phyloP scores from a whole-genome alignment of 352 stramenopile genomes.

The Pythium myriotylum region DNA sequence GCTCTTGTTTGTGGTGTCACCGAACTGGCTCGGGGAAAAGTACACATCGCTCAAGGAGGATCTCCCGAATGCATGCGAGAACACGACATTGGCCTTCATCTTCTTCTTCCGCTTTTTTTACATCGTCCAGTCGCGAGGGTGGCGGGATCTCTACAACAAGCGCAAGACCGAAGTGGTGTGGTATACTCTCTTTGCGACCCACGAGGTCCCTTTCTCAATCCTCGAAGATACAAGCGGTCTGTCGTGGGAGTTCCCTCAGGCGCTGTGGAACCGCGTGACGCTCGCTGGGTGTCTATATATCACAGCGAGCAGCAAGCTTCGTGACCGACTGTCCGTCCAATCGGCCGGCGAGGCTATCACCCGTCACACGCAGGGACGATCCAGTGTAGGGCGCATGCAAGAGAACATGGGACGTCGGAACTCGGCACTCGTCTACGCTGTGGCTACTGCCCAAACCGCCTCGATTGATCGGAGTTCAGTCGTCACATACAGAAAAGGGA shows the following conservation, averaged over 20 bases:
- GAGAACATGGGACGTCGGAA: too few species aligned
- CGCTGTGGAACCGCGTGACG: conserved; percentile 22
- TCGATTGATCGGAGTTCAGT: too few species aligned
- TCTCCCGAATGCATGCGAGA: too few species aligned
- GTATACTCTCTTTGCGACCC: conserved; percentile 35
- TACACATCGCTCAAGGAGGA: conserved; percentile 12
- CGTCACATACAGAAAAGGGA: too few species aligned
- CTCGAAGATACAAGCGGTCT: not conserved
- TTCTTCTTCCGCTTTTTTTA: conserved; percentile 28
- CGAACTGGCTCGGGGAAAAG: conserved; percentile 7
- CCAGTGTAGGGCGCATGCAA: too few species aligned
- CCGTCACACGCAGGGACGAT: too few species aligned
- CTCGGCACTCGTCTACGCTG: too few species aligned
- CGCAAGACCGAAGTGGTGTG: conserved; percentile 28
- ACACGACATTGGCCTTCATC: conserved; percentile 18
- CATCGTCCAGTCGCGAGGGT: conserved; percentile 11
- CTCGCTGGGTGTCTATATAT: conserved; percentile 16
- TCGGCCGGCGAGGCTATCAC: too few species aligned
- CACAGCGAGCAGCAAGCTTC: not conserved
- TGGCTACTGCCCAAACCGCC: too few species aligned
- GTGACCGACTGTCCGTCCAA: too few species aligned
- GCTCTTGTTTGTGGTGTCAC: conserved; percentile 1
- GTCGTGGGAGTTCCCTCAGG: conserved; percentile 18
- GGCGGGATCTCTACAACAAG: conserved; percentile 1
- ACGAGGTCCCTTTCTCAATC: conserved; percentile 42